These are phyloP conservation scores for Bacidia gigantensis DNA, from an alignment of 495 filamentous ascomycete genomes.

Conservation along the genomic window DNA sequence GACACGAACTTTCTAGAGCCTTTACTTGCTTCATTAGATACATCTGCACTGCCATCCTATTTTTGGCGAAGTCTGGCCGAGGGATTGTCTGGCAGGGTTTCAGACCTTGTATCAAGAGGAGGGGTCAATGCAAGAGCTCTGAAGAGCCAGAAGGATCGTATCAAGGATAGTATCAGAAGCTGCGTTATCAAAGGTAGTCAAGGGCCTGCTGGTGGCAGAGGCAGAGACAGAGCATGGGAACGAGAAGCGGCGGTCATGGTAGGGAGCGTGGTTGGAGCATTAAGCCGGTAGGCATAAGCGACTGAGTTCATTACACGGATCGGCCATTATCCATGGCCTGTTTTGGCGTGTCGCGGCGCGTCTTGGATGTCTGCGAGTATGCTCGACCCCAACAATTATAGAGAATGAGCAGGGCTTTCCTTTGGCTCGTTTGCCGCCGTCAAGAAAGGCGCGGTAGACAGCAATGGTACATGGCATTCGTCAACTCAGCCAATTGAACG, in stretches of 20 bases:
- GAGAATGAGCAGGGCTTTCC: too few species aligned
- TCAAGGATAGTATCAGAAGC: constrained; percentile 64
- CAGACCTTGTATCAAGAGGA: constrained; percentile 69
- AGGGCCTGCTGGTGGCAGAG: constrained; percentile 38
- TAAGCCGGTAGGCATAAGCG: constrained; percentile 28
- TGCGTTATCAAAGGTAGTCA: constrained; percentile 66
- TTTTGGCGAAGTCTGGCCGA: constrained; percentile 85
- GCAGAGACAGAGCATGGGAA: constrained; percentile 52
- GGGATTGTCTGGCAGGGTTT: constrained; percentile 58
- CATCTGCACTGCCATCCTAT: constrained; percentile 69
- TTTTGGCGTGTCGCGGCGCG: background rate
- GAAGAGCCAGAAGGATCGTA: constrained; percentile 55
- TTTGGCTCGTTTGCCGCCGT: too few species aligned
- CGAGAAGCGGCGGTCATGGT: constrained; percentile 94
- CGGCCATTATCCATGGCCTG: background rate
- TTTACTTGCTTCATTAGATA: constrained; percentile 69
- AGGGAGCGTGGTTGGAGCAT: constrained; percentile 47
- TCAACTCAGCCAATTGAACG: too few species aligned
- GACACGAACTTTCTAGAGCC: constrained; percentile 52
- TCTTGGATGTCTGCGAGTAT: background rate
- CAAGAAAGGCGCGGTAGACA: too few species aligned
- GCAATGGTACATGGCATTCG: too few species aligned
- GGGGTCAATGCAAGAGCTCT: constrained; percentile 73
- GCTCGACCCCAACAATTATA: too few species aligned
- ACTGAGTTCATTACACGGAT: background rate